A percentile compares a stretch with the other conserved stretches of the same genome.
phyloP scores from a whole-genome alignment of 169 alveolate species.

The Eimeria necatrix region DNA sequence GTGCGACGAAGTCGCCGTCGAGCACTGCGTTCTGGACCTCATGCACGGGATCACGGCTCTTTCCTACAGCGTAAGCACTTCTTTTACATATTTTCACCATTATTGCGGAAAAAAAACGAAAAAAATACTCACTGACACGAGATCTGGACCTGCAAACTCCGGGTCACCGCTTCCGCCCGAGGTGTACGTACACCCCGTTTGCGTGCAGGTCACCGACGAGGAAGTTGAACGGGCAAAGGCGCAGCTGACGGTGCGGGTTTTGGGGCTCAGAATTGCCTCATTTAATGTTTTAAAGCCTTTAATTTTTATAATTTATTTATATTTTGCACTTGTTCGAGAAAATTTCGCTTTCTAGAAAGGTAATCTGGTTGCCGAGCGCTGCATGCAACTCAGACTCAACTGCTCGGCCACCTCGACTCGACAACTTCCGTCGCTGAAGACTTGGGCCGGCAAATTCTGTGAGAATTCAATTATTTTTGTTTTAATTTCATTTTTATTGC shows the following conservation, averaged over 20 bases:
- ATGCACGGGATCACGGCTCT: constrained; percentile 91
- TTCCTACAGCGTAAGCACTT: constrained; percentile 83
- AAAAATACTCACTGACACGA: too few species aligned
- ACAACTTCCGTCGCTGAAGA: constrained; percentile 92
- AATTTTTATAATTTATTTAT: too few species aligned
- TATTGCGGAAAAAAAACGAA: too few species aligned
- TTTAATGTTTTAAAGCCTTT: too few species aligned
- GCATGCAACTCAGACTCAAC: constrained; percentile 81
- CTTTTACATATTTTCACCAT: too few species aligned
- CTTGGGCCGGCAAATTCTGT: constrained; percentile 88
- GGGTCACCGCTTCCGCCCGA: too few species aligned
- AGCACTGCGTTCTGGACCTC: constrained; percentile 88
- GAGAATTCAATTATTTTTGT: not conserved
- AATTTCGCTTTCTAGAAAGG: too few species aligned
- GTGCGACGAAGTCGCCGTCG: constrained; percentile 91
- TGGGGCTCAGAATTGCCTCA: not conserved
- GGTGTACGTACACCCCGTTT: not conserved
- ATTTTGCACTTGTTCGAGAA: too few species aligned
- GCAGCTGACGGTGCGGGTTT: constrained; percentile 51
- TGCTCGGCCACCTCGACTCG: constrained; percentile 88
- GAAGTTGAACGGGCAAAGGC: constrained; percentile 74
- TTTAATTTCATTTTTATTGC: not conserved
- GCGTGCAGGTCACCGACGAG: constrained; percentile 71
- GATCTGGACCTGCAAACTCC: too few species aligned
- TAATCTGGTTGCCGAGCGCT: too few species aligned